These are phyloP conservation scores for Coprinellus micaceus DNA, from an alignment of 768 basidiomycete species.

Conservation along the genomic window DNA sequence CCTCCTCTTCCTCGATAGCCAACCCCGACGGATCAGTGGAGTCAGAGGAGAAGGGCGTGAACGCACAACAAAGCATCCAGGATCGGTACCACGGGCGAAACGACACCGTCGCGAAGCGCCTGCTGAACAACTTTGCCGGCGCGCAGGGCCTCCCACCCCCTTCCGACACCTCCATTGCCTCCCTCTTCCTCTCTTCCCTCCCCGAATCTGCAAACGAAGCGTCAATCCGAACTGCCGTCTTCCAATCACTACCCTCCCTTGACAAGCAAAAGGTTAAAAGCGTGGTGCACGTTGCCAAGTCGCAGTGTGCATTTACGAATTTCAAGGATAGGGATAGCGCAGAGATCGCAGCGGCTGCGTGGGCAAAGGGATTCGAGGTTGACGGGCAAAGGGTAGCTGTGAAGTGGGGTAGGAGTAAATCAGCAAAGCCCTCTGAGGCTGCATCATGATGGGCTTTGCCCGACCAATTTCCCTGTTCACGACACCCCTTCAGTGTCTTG, in stretches of 20 bases:
- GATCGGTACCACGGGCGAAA: conserved; percentile 91
- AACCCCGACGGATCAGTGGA: too few species aligned
- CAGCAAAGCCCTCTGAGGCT: conserved; percentile 24
- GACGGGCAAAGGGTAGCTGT: conserved; percentile 70
- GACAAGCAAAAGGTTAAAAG: conserved; percentile 71
- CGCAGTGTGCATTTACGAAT: conserved; percentile 93
- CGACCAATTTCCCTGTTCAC: conserved; percentile 12
- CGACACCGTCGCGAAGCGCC: conserved; percentile 93
- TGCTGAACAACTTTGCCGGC: conserved; percentile 76
- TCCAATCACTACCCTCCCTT: conserved; percentile 61
- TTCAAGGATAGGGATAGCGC: conserved; percentile 82
- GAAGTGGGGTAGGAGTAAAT: conserved; percentile 85
- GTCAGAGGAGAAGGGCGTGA: conserved; percentile 49
- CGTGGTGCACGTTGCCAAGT: conserved; percentile 80
- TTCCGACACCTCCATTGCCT: conserved; percentile 79
- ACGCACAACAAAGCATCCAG: conserved; percentile 85
- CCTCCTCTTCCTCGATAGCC: not conserved
- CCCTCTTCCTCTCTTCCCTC: conserved; percentile 27
- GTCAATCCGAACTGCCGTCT: conserved; percentile 67
- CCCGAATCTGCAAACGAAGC: conserved; percentile 57
- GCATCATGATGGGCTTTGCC: not conserved
- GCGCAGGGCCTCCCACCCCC: conserved; percentile 83
- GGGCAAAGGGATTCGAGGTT: conserved; percentile 88
- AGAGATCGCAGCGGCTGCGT: conserved; percentile 83
- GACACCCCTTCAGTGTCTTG: not conserved